Base-by-base conservation (phyloP, 768 basidiomycete genomes). In the Trametes sanguinea region DNA sequence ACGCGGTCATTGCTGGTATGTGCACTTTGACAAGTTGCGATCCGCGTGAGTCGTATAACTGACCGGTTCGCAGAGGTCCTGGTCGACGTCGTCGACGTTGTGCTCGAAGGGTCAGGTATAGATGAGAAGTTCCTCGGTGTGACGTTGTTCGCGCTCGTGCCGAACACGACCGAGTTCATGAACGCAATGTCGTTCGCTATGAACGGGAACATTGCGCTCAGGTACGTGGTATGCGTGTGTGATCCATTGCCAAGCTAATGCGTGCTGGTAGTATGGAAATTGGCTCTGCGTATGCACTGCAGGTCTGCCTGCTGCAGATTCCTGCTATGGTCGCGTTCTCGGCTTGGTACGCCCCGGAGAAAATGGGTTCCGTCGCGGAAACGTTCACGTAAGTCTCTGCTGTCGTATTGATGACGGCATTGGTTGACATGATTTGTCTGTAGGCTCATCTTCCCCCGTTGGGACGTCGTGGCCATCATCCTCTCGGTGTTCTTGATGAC, bases 141-240 rank as follows among this genome's bases (percentile, higher is more conserved):
- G 63, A 98, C 95, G 0, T 81, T 99, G 9, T 98, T 99, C 71
- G 97, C 97, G 7, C 84, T 99, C 35, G 95, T 98, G 0, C 97
- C 97, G 4, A 99, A 99, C 72, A 97, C 95, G 3, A 98, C 97
- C 2, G 97, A 99, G 75, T 98, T 99, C 74, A 97, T 97, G 94
- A 98, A 98, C 71, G 97, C 97, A 52, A 95, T 98, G 63, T 96
- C 95, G 3, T 99, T 99, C 72, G 95, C 97, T 30, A 75, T 99
- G 64, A 92, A 97, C 70, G 96, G 90, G 6, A 98, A 98, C 72
- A 99, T 99, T 65, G 94, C 97, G 2, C 76, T 99, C 29, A 95
- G 94, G 95, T 94, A 67, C 51, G 84, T 64, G 10, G 3, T 27
- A 35, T 10, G 1, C 11, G 14, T 32, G 16, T 7, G 1, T 8